Evolutionary conservation across 768 basidiomycete genomes (phyloP).

Genomic region (Trametes elegans): DNA sequence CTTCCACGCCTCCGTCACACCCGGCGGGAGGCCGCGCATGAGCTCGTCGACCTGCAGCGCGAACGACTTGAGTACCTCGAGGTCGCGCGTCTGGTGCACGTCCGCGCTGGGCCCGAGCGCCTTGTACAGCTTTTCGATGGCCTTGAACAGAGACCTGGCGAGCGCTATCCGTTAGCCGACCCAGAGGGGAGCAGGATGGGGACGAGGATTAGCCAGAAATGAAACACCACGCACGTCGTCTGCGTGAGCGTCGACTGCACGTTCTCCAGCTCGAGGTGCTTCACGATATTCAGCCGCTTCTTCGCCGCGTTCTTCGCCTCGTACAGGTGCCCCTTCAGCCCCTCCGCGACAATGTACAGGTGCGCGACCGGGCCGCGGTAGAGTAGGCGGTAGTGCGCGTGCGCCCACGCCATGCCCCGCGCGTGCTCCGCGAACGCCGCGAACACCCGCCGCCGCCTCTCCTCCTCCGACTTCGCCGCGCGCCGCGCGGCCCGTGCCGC

Average conservation of each 20-base stretch:
- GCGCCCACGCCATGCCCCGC: constrained; percentile 28
- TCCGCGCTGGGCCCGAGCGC: constrained; percentile 16
- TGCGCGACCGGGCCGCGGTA: constrained; percentile 40
- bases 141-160: constrained; percentile 9
- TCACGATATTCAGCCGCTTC: constrained; percentile 27
- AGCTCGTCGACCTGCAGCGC: constrained; percentile 18
- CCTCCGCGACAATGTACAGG: constrained; percentile 41
- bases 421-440: background rate
- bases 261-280: constrained; percentile 24
- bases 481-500: background rate
- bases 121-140: constrained; percentile 13
- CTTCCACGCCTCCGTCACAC: constrained; percentile 1
- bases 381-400: constrained; percentile 33
- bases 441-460: constrained; percentile 6
- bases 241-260: constrained; percentile 19
- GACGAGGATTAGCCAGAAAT: too few species aligned
- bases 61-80: constrained; percentile 10
- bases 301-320: constrained; percentile 34
- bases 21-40: constrained; percentile 1
- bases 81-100: constrained; percentile 18
- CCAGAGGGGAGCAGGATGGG: background rate
- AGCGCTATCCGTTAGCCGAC: background rate
- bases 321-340: constrained; percentile 25
- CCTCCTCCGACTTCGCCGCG: background rate
- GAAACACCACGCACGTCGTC: constrained; percentile 32